phyloP scores from a whole-genome alignment of 768 basidiomycete species.

The Leccinum disarticulatum region DNA sequence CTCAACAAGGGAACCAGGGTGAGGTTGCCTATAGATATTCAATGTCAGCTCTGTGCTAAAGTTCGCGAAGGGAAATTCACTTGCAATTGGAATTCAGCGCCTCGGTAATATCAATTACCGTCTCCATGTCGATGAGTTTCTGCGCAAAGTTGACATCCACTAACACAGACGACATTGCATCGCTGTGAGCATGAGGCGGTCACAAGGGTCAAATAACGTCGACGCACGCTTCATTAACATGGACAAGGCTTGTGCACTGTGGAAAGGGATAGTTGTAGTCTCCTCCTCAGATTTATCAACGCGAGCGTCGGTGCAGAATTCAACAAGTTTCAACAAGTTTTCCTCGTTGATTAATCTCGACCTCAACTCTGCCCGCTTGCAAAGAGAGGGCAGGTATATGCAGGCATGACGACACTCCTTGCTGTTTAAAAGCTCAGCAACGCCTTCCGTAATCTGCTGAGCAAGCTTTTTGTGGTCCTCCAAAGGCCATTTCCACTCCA shows the following conservation, averaged over 20 bases:
- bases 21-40: slow-evolving; percentile 14
- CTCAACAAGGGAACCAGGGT: slow-evolving; percentile 25
- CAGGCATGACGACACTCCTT: slow-evolving; percentile 23
- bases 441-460: slow-evolving; percentile 6
- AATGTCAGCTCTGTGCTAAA: neutral
- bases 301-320: slow-evolving; percentile 16
- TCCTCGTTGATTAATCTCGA: slow-evolving; percentile 16
- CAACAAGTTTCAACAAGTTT: slow-evolving; percentile 20
- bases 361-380: slow-evolving; percentile 18
- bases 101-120: slow-evolving; percentile 17
- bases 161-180: neutral
- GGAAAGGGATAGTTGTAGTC: slow-evolving; percentile 19
- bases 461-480: slow-evolving; percentile 4
- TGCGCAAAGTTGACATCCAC: slow-evolving; percentile 14
- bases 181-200: neutral
- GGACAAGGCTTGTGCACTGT: slow-evolving; percentile 28
- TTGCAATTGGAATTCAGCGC: slow-evolving; percentile 19
- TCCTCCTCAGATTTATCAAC: slow-evolving; percentile 14
- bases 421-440: slow-evolving; percentile 17
- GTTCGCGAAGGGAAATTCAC: neutral
- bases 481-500: slow-evolving; percentile 22
- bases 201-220: neutral
- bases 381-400: slow-evolving; percentile 30
- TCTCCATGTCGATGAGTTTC: slow-evolving; percentile 16
- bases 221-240: slow-evolving; percentile 27